Base-by-base conservation (phyloP, 225 moss, liverwort and hornwort species). In the Polytrichum formosum region DNA sequence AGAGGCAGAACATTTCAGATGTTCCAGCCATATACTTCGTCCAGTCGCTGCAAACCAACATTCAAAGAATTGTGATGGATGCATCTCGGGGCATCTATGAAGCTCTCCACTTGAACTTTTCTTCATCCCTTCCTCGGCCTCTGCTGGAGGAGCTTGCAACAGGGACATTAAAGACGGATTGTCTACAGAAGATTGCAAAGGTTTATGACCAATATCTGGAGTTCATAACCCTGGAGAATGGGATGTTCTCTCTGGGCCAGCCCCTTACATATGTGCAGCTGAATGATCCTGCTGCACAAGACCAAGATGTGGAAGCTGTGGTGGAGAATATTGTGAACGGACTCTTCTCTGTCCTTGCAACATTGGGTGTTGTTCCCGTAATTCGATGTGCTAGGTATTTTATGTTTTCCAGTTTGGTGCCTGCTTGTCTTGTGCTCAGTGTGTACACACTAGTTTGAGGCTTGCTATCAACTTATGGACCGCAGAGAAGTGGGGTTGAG, bases 161-260 rank as follows among this genome's bases (percentile, higher is more conserved):
- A 64, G 92, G 90, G 54, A 87, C 94, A 18, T 86, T 98, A 2
- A 98, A 92, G 82, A 82, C 83, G 4, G 91, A 98, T 58, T 88
- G 97, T 73, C 71, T 98, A 26, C 97, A 92, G 76, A 90, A 92
- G 66, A 92, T 98, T 67, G 88, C 94, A 1, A 98, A 92, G 79
- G 94, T 98, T 56, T 91, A 90, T 61, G 94, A 98, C 77, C 94
- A 98, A 74, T 98, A 98, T 75, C 85, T 98, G 17, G 97, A 94
- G 73, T 94, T 98, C 78, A 88, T 92, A 65, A 92, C 92, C 8
- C 86, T 98, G 68, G 97, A 94, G 68, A 91, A 90, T 73, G 90
- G 83, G 59, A 77, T 98, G 83, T 98, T 98, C 77, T 90, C 92
- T 25, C 83, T 98, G 22, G 86, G 91, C 46, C 97, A 98, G 80